These are phyloP conservation scores for Kurtzmaniella cleridarum DNA, from an alignment of 805 yeast genomes.

Conservation along the genomic window DNA sequence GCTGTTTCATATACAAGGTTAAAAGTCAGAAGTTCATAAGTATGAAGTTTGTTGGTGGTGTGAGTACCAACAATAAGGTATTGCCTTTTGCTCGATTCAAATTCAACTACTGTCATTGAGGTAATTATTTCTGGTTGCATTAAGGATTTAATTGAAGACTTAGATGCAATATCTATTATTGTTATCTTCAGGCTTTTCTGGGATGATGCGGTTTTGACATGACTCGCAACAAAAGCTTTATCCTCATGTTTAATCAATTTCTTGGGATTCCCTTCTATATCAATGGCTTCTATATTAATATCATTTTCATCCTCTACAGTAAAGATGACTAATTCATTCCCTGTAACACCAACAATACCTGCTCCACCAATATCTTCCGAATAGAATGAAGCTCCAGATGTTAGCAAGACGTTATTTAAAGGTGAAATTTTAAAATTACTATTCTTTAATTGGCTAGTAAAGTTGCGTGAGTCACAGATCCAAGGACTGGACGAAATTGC, in stretches of 20 bases:
- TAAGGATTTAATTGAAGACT: constrained; percentile 28
- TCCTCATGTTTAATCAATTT: constrained; percentile 20
- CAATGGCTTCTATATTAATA: constrained; percentile 22
- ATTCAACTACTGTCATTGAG: neutral
- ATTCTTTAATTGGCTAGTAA: constrained; percentile 7
- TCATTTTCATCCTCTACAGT: constrained; percentile 42
- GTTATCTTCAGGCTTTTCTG: constrained; percentile 15
- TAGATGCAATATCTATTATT: constrained; percentile 43
- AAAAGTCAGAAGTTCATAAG: constrained; percentile 27
- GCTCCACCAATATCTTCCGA: constrained; percentile 57
- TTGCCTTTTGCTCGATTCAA: constrained; percentile 11
- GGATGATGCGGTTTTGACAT: constrained; percentile 6
- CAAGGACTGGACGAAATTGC: constrained; percentile 55
- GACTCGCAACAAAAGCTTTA: neutral
- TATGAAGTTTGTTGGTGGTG: constrained; percentile 21
- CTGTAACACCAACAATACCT: constrained; percentile 62
- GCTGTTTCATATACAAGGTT: constrained; percentile 56
- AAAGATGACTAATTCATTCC: constrained; percentile 46
- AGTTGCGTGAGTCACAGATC: constrained; percentile 39
- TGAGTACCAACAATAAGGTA: constrained; percentile 45
- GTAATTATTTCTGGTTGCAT: constrained; percentile 14
- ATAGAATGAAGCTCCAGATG: constrained; percentile 46
- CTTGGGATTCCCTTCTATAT: constrained; percentile 49
- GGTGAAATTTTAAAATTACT: constrained; percentile 41
- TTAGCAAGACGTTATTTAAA: constrained; percentile 35